These are phyloP conservation scores for Coprinellus micaceus DNA, from an alignment of 768 basidiomycete species.

Conservation along the genomic window DNA sequence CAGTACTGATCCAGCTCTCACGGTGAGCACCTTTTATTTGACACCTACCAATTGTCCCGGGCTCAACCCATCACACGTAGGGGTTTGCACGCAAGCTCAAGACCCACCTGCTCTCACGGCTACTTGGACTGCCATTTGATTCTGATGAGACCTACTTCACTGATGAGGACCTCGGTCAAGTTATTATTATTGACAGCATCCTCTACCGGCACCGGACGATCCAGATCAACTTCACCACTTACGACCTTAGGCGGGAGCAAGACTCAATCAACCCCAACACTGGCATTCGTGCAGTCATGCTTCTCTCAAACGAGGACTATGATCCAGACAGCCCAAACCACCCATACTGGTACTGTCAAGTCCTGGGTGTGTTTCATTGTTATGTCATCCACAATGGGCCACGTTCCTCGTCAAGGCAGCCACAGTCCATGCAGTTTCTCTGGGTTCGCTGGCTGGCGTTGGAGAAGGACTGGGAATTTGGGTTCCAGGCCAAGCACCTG, in stretches of 20 bases:
- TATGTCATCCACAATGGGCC: conserved; percentile 18
- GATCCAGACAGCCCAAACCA: conserved; percentile 14
- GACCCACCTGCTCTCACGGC: conserved; percentile 26
- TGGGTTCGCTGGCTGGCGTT: conserved; percentile 23
- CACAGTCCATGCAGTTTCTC: conserved; percentile 25
- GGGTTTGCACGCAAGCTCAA: conserved; percentile 25
- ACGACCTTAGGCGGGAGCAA: conserved; percentile 37
- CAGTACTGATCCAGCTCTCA: background rate
- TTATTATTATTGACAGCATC: conserved; percentile 16
- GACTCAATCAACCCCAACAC: conserved; percentile 38
- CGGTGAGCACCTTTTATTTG: background rate
- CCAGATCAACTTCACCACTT: conserved; percentile 41
- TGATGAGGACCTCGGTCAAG: background rate
- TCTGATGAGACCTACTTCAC: conserved; percentile 10
- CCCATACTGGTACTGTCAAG: conserved; percentile 33
- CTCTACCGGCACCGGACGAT: conserved; percentile 29
- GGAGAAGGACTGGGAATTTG: conserved; percentile 4
- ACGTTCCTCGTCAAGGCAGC: background rate
- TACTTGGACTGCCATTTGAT: conserved; percentile 13
- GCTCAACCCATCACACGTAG: conserved; percentile 8
- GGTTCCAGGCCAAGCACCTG: conserved; percentile 13
- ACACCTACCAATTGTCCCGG: too few species aligned
- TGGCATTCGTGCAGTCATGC: too few species aligned
- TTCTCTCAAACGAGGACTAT: conserved; percentile 18
- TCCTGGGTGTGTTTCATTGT: conserved; percentile 31